phyloP scores from a whole-genome alignment of 345 rosid genomes.

The Carallia brachiata region DNA sequence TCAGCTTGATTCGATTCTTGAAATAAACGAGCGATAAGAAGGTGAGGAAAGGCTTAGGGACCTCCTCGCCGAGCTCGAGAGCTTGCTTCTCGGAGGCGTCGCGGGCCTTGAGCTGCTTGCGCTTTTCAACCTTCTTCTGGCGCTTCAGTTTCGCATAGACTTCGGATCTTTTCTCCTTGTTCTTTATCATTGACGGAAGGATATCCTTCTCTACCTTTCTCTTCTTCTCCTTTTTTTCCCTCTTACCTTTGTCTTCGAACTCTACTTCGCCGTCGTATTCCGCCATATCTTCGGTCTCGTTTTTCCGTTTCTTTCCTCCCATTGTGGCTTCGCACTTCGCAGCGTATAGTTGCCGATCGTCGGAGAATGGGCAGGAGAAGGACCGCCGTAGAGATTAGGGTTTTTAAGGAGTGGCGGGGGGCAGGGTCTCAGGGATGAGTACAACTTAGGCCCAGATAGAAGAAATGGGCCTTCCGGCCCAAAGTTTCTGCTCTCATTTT shows the following conservation, averaged over 20 bases:
- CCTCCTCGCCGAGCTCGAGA: slow-evolving; percentile 95
- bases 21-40: neutral
- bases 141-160: slow-evolving; percentile 78
- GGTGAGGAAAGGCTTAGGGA: slow-evolving; percentile 7
- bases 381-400: neutral
- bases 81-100: slow-evolving; percentile 78
- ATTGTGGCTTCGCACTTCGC: neutral
- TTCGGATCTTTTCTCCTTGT: slow-evolving; percentile 85
- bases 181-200: slow-evolving; percentile 85
- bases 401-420: no score
- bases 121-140: slow-evolving; percentile 81
- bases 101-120: slow-evolving; percentile 74
- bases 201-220: slow-evolving; percentile 34
- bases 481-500: no score
- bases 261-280: neutral
- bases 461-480: no score
- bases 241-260: neutral
- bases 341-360: neutral
- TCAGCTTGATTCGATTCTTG: no score
- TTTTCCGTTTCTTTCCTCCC: slow-evolving; percentile 12
- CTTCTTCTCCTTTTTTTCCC: slow-evolving; percentile 30
- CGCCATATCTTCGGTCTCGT: neutral
- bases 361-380: neutral
- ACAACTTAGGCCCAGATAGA: no score
- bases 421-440: no score